Evolutionary conservation across 192 early-diverging fungal genomes (phyloP).

Genomic region (Backusella mclennaniae): DNA sequence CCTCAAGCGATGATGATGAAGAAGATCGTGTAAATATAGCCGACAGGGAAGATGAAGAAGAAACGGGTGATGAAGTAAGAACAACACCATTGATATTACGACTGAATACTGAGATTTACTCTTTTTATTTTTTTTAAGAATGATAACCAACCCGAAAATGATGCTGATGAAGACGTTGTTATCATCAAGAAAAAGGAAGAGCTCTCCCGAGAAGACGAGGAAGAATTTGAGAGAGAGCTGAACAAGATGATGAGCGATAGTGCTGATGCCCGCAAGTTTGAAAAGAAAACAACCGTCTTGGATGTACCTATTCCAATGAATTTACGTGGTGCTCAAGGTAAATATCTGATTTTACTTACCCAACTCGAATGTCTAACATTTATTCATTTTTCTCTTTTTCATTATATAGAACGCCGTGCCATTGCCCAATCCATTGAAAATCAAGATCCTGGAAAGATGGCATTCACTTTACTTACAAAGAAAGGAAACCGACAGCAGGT

Average conservation of each 20-base stretch:
- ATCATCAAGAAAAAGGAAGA: constrained; percentile 59
- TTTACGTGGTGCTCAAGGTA: constrained; percentile 49
- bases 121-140: background rate
- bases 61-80: constrained; percentile 40
- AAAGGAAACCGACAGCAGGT: constrained; percentile 83
- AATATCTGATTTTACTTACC: background rate
- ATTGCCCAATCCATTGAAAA: constrained; percentile 8
- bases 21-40: constrained; percentile 14
- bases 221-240: constrained; percentile 88
- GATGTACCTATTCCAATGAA: constrained; percentile 90
- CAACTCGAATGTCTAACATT: background rate
- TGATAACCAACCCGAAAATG: constrained; percentile 49
- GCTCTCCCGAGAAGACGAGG: constrained; percentile 72
- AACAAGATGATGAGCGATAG: constrained; percentile 91
- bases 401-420: constrained; percentile 27
- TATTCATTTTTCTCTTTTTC: background rate
- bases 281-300: constrained; percentile 72
- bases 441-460: constrained; percentile 52
- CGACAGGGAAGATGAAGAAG: constrained; percentile 37
- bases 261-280: constrained; percentile 77
- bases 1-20: constrained; percentile 38
- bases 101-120: background rate
- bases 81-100: background rate
- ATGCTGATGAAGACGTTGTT: constrained; percentile 73
- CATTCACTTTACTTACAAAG: constrained; percentile 82